Percentiles rank a stretch among this genome's conserved stretches.
phyloP scores from a whole-genome alignment of 75 land plant species.

The Chamaecyparis obtusa region DNA sequence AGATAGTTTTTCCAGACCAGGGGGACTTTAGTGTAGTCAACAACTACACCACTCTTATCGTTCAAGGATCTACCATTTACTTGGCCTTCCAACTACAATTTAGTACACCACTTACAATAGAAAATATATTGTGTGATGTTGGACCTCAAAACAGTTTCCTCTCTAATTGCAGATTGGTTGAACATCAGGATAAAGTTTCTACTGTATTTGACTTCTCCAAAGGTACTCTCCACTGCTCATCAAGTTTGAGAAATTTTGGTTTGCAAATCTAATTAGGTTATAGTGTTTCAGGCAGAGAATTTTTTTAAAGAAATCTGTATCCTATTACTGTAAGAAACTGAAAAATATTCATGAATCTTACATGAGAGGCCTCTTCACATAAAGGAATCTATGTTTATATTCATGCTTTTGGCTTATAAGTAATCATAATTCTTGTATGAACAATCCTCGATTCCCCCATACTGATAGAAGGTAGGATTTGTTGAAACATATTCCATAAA shows the following conservation, averaged over 20 bases:
- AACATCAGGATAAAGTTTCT: conserved; percentile 21
- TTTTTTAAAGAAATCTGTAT: too few species aligned
- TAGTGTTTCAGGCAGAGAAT: background rate
- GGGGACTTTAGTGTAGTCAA: conserved; percentile 18
- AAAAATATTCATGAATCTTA: background rate
- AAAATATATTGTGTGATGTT: conserved; percentile 25
- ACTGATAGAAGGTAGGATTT: background rate
- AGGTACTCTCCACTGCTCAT: conserved; percentile 14
- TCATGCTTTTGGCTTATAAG: background rate
- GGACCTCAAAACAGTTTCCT: conserved; percentile 26
- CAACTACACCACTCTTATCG: background rate
- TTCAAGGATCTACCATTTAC: conserved; percentile 18
- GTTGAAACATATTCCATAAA: background rate
- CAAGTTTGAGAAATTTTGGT: background rate
- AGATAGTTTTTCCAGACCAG: conserved; percentile 18
- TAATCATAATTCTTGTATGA: too few species aligned
- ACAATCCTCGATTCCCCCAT: background rate
- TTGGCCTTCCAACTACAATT: conserved; percentile 39
- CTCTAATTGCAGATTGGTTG: conserved; percentile 3
- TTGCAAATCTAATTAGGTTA: background rate
- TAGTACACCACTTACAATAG: conserved; percentile 9
- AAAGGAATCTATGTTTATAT: too few species aligned
- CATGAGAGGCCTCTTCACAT: background rate
- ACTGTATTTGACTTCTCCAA: conserved; percentile 24
- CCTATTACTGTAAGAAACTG: too few species aligned